phyloP scores from a whole-genome alignment of 148 eudicot species.

The Linanthus parryae region DNA sequence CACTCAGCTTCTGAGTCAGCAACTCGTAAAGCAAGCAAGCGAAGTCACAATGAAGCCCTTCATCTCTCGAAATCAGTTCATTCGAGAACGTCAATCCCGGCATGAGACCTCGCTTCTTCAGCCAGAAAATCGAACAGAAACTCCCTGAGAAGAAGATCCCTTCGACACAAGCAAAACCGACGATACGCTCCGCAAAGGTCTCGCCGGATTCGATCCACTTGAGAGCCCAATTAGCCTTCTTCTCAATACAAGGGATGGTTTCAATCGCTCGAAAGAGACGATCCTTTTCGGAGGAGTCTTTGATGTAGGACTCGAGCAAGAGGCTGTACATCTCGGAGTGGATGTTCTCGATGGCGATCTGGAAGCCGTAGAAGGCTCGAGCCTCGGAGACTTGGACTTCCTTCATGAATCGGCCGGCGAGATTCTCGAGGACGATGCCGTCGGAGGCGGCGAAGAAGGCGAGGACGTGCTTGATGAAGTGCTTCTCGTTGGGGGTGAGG shows the following conservation, averaged over 20 bases:
- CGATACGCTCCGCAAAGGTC: conserved; percentile 18
- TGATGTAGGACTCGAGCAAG: conserved; percentile 42
- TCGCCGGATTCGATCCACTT: conserved; percentile 17
- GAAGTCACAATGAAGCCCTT: conserved; percentile 23
- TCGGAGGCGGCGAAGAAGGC: conserved; percentile 93
- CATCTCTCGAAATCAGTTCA: conserved; percentile 23
- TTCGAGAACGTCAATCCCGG: conserved; percentile 22
- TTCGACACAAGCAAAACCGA: conserved; percentile 22
- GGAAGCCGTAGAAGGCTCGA: conserved; percentile 54
- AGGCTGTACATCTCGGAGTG: conserved; percentile 61
- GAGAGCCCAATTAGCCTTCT: conserved; percentile 18
- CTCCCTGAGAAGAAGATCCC: conserved; percentile 24
- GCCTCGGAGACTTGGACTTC: conserved; percentile 51
- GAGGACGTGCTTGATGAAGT: conserved; percentile 64
- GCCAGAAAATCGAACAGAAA: conserved; percentile 22
- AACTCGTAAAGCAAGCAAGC: conserved; percentile 23
- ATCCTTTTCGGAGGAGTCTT: conserved; percentile 25
- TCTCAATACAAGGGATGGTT: conserved; percentile 16
- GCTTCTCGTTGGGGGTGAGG: conserved; percentile 51
- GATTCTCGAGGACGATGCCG: conserved; percentile 82
- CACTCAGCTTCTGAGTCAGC: conserved; percentile 15
- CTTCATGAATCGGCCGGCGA: conserved; percentile 59
- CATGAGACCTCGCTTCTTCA: conserved; percentile 18
- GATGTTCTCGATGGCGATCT: conserved; percentile 59
- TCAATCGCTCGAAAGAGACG: conserved; percentile 20